A percentile compares a stretch with the other conserved stretches of the same genome.
Evolutionary conservation across 495 filamentous ascomycete genomes (phyloP).

Genomic region (Penicillium pulvis): DNA sequence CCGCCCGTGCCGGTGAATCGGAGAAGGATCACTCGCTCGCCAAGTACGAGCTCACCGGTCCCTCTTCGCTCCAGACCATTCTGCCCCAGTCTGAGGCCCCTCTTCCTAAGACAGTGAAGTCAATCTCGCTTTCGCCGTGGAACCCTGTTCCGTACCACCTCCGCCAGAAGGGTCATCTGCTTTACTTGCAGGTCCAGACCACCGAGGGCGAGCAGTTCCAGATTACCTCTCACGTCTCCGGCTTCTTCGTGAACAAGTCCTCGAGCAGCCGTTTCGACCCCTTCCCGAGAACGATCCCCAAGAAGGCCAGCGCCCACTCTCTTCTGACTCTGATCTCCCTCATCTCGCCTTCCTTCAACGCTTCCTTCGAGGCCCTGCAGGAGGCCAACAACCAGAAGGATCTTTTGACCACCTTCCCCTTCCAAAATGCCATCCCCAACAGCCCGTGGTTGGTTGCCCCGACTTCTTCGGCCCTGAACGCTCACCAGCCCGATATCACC

Average conservation of each 20-base stretch:
- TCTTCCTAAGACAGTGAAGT: constrained; percentile 85
- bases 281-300: constrained; percentile 67
- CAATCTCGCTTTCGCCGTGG: constrained; percentile 87
- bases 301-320: constrained; percentile 75
- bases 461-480: constrained; percentile 58
- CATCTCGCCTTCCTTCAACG: constrained; percentile 79
- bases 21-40: constrained; percentile 59
- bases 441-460: constrained; percentile 89
- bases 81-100: constrained; percentile 64
- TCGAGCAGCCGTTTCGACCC: constrained; percentile 93
- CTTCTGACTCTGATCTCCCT: constrained; percentile 76
- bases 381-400: constrained; percentile 81
- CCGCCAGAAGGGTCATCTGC: constrained; percentile 86
- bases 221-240: constrained; percentile 88
- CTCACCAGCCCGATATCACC: constrained; percentile 80
- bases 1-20: constrained; percentile 37
- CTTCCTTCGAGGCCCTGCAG: constrained; percentile 72
- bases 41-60: constrained; percentile 74
- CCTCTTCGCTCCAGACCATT: constrained; percentile 67
- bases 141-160: constrained; percentile 93
- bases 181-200: constrained; percentile 86
- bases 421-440: constrained; percentile 88
- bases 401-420: constrained; percentile 87
- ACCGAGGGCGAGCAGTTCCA: constrained; percentile 92
- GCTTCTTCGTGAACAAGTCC: constrained; percentile 95